Percentiles rank a stretch among this genome's conserved stretches.
These are phyloP conservation scores for Pulveroboletus ravenelii DNA, from an alignment of 768 basidiomycete species.

Conservation along the genomic window DNA sequence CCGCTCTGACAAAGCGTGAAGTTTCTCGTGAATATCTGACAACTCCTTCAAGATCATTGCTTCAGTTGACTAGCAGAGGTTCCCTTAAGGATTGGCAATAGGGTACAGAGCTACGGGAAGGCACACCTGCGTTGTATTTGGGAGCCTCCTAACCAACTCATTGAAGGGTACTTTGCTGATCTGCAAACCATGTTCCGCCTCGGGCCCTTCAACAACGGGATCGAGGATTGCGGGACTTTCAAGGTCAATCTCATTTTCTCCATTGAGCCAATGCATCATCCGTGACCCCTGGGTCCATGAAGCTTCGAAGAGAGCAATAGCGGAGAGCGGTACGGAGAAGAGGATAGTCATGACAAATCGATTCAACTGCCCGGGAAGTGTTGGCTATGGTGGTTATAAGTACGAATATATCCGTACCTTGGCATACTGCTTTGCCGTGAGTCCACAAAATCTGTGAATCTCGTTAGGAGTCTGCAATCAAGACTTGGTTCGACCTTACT, in stretches of 20 bases:
- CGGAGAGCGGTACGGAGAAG: slow-evolving; percentile 75
- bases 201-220: slow-evolving; percentile 55
- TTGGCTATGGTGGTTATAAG: not conserved
- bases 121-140: slow-evolving; percentile 65
- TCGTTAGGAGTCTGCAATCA: not conserved
- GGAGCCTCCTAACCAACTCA: slow-evolving; percentile 67
- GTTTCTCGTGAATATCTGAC: slow-evolving; percentile 42
- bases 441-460: slow-evolving; percentile 36
- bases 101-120: not conserved
- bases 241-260: slow-evolving; percentile 53
- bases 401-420: slow-evolving; percentile 34
- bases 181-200: slow-evolving; percentile 48
- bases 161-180: slow-evolving; percentile 71
- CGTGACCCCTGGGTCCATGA: slow-evolving; percentile 55
- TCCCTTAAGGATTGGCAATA: slow-evolving; percentile 4
- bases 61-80: slow-evolving; percentile 61
- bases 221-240: slow-evolving; percentile 52
- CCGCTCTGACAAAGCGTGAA: slow-evolving; percentile 35
- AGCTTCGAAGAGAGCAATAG: slow-evolving; percentile 71
- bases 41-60: slow-evolving; percentile 63
- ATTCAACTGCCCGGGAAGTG: slow-evolving; percentile 51
- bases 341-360: slow-evolving; percentile 68
- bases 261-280: slow-evolving; percentile 64
- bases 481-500: slow-evolving; percentile 47
- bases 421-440: slow-evolving; percentile 54